phyloP scores from a whole-genome alignment of 163 green algal genomes.

The Prototheca wickerhamii region DNA sequence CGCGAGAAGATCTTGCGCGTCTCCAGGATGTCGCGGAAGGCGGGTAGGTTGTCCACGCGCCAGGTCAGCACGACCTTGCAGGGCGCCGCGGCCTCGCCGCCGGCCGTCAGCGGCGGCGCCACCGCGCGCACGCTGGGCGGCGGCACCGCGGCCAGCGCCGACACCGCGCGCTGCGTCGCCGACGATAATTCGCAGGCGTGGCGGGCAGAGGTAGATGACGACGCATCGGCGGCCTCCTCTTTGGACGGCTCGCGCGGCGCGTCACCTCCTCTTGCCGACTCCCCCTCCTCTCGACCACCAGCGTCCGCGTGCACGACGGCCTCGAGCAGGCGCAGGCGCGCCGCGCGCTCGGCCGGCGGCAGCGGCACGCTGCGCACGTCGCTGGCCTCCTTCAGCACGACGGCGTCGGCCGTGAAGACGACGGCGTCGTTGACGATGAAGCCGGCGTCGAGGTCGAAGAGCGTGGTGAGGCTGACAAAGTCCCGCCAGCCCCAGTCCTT shows the following conservation, averaged over 20 bases:
- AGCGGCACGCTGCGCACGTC: constrained; percentile 28
- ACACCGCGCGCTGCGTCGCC: too few species aligned
- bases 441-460: constrained; percentile 59
- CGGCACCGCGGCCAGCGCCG: too few species aligned
- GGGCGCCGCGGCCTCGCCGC: neutral
- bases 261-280: too few species aligned
- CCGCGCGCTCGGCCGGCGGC: constrained; percentile 2
- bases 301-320: neutral
- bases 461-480: constrained; percentile 56
- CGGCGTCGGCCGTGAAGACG: constrained; percentile 56
- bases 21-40: constrained; percentile 64
- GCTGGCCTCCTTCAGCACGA: constrained; percentile 51
- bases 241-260: too few species aligned
- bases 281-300: neutral
- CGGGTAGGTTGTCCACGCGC: constrained; percentile 62
- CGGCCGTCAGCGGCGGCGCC: neutral
- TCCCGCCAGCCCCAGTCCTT: constrained; percentile 73
- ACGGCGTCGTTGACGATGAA: constrained; percentile 55
- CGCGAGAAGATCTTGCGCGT: constrained; percentile 65
- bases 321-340: neutral
- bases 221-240: too few species aligned
- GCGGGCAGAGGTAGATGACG: too few species aligned
- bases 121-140: constrained; percentile 4
- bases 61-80: constrained; percentile 40
- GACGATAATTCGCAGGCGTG: too few species aligned